Conservation (phyloP, 2,329 filamentous ascomycete species). For the Diaporthe sp. region DNA sequence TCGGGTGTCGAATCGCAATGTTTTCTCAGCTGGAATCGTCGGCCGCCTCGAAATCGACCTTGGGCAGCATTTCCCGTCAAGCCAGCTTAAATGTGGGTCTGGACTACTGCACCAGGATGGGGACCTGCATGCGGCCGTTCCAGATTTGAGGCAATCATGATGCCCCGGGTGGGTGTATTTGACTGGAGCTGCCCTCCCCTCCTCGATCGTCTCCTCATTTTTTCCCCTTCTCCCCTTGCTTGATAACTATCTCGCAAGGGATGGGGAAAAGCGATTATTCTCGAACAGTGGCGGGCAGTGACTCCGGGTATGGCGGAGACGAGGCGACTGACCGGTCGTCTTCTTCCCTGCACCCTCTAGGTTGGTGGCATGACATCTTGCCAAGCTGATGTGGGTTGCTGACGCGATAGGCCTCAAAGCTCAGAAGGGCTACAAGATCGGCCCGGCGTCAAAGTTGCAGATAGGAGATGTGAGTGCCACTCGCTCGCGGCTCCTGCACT, state of each 20-base stretch:
- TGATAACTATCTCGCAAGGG: constrained; percentile 47
- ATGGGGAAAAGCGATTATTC: constrained; percentile 52
- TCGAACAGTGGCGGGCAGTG: constrained; percentile 48
- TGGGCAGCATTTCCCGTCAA: constrained; percentile 2
- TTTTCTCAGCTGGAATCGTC: constrained; percentile 23
- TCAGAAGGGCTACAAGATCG: constrained; percentile 52
- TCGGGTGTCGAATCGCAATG: neutral
- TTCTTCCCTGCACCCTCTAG: constrained; percentile 48
- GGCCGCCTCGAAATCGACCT: constrained; percentile 16
- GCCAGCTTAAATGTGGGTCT: constrained; percentile 17
- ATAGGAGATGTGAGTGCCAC: constrained; percentile 53
- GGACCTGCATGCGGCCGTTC: constrained; percentile 35
- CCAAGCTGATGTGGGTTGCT: constrained; percentile 6
- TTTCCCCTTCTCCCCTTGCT: constrained; percentile 38
- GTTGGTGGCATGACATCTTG: constrained; percentile 43
- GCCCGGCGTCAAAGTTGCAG: constrained; percentile 49
- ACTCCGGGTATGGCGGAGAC: constrained; percentile 51
- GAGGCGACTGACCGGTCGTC: constrained; percentile 48
- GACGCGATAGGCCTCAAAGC: constrained; percentile 42
- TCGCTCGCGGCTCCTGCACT: constrained; percentile 17
- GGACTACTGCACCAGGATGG: constrained; percentile 30
- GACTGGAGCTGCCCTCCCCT: constrained; percentile 29
- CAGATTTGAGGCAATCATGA: constrained; percentile 39
- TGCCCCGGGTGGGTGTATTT: constrained; percentile 28
- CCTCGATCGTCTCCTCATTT: constrained; percentile 40